These are phyloP conservation scores for Chamaenerion angustifolium DNA, from an alignment of 345 rosid genomes.

Conservation along the genomic window DNA sequence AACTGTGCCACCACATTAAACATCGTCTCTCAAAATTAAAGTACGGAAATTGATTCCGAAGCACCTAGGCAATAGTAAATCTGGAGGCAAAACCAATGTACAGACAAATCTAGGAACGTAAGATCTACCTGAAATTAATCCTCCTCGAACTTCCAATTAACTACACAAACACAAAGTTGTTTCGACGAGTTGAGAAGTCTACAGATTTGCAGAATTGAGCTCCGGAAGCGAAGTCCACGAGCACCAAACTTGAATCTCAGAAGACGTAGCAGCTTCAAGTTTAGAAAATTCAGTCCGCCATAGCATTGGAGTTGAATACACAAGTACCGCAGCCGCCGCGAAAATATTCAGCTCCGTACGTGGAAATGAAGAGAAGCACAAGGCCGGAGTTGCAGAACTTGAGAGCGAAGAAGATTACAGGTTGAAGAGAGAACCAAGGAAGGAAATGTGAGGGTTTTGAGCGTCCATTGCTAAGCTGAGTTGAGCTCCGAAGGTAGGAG, in stretches of 20 bases:
- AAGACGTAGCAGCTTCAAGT: background rate
- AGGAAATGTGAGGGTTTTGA: too few species aligned
- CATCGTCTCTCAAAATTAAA: background rate
- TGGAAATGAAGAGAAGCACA: too few species aligned
- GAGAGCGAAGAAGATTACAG: too few species aligned
- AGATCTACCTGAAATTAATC: slow-evolving; percentile 6
- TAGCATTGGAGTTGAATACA: too few species aligned
- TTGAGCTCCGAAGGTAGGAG: too few species aligned
- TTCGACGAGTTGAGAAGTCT: background rate
- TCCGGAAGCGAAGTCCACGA: background rate
- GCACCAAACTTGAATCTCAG: background rate
- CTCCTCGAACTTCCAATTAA: background rate
- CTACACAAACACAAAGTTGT: background rate
- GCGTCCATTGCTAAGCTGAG: too few species aligned
- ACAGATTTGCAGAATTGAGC: background rate
- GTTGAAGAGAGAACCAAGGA: too few species aligned
- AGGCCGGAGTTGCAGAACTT: too few species aligned
- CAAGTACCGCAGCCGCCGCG: too few species aligned
- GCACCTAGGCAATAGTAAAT: background rate
- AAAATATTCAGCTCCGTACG: too few species aligned
- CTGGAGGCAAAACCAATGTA: background rate
- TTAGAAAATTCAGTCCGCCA: too few species aligned
- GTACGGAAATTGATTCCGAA: background rate
- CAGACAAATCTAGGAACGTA: background rate
- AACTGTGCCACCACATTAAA: background rate